These are phyloP conservation scores for Diaporthe citriasiana DNA, from an alignment of 2,329 filamentous ascomycete genomes.

Conservation along the genomic window DNA sequence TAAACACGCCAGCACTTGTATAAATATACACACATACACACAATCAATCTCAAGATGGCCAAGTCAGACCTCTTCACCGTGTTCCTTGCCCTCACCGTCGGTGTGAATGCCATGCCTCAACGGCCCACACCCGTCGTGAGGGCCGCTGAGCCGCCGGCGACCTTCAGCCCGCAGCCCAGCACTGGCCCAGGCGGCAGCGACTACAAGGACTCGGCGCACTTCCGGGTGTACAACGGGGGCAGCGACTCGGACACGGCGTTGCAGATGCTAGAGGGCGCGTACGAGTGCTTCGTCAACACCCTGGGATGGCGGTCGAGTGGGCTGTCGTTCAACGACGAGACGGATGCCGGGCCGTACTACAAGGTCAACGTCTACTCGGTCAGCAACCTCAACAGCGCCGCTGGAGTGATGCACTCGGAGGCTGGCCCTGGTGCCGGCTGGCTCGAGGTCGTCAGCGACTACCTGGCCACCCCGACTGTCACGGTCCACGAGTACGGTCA, in stretches of 20 bases:
- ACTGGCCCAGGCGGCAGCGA: constrained; percentile 50
- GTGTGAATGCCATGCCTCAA: constrained; percentile 3
- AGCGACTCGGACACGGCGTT: constrained; percentile 51
- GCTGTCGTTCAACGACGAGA: constrained; percentile 48
- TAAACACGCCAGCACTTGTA: neutral
- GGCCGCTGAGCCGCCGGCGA: constrained; percentile 7
- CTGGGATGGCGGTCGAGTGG: constrained; percentile 54
- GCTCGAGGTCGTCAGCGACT: constrained; percentile 22
- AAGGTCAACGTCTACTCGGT: constrained; percentile 20
- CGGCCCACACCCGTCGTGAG: constrained; percentile 2
- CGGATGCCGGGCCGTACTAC: constrained; percentile 18
- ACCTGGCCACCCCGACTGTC: constrained; percentile 19
- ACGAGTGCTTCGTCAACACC: constrained; percentile 52
- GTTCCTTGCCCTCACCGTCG: constrained; percentile 9
- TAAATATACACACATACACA: neutral
- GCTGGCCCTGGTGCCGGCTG: neutral
- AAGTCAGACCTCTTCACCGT: constrained; percentile 17
- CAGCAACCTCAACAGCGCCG: neutral
- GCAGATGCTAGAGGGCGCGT: constrained; percentile 61
- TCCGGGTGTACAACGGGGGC: constrained; percentile 55
- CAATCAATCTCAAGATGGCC: neutral
- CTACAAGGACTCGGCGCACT: constrained; percentile 56
- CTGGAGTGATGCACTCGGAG: constrained; percentile 15
- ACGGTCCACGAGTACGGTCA: constrained; percentile 22
- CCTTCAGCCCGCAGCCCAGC: constrained; percentile 19